Evolutionary conservation across 768 basidiomycete genomes (phyloP), one percentile per base, ranked within the genome.

Genomic region (Panellus pusillus): DNA sequence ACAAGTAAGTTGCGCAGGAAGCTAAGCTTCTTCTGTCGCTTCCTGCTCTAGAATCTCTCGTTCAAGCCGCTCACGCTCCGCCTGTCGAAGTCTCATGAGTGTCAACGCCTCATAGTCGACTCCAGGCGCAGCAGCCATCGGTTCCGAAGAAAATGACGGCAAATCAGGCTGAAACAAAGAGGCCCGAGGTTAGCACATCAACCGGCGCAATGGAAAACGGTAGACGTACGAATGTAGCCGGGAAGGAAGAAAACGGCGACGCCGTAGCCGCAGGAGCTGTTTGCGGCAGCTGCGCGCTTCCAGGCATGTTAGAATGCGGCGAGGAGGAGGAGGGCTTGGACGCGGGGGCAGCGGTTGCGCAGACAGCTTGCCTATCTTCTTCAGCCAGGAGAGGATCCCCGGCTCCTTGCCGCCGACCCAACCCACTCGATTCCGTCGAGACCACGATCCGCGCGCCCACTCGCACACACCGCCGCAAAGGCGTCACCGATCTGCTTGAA

Each of bases 321-420:
- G 62, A 28, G 14, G 53, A 35, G 8, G 58, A 36, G 11, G 57
- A 45, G 17, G 63, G 46, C 13, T 35, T 35, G 32, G 32, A 7
- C 32, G 9, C 8, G 58, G 44, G 14, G 55, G 54, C 19, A 60
- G 55, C 20, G 62, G 45, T 29, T 63, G 54, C 27, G 66, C 61
- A 9, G 78, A 78, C n/a, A 87, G 71, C 61, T 84, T 82, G 13
- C 89, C 87, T 73, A 79, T 81, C 67, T 80, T 81, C 70, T 84
- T 86, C 60, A 92, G 68, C 87, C 87, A 90, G 9, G 70, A 78
- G 44, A 92, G 68, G 54, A 90, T 81, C 40, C 76, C 80, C 1
- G 91, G 91, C 60, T 92, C 91, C 61, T 79, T 79, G 11, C 86
- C 86, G 39, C 78, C 85, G 14, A 83, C 84, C 91, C 91, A 93